Base-by-base conservation (phyloP, 2,329 filamentous ascomycete genomes). In the Talaromyces sp. region DNA sequence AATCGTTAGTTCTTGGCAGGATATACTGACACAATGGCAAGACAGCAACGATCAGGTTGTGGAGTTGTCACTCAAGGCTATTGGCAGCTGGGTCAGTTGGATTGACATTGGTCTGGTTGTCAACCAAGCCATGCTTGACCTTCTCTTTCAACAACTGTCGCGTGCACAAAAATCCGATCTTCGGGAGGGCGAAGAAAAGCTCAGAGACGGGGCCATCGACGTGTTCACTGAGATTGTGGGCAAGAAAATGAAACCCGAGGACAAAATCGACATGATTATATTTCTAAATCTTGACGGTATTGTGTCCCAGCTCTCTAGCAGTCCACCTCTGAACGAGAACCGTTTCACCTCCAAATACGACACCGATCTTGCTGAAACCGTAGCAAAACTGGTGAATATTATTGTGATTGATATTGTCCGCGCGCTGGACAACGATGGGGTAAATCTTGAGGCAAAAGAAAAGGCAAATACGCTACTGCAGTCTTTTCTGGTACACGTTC, bases 21-120 rank as follows among this genome's bases (percentile, higher is more conserved):
- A 96, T 70, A 88, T 99, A 51, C 82, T 99, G 59, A 82, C 85
- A 11, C 85, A 88, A 68, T 97, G 92, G 83, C 81, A 83, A 65
- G 84, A 85, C 59, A 83, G 86, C 60, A 85, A 89, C 66, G 87
- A 92, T 69, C 74, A 78, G 48, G 83, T 97, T 61, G 83, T 96
- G 50, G 92, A 97, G 74, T 87, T 95, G 82, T 92, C 90, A 67
- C 82, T 99, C 57, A 91, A 89, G 75, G 89, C 92, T n/a, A 86
- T 99, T 65, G 92, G 91, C 41, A 94, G 93, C 74, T 99, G 94
- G 93, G 92, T 96, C 62, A 95, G 92, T 82, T 99, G 94, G 94
- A 96, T 95, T 70, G 94, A 97, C 71, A 97, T 99, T 68, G 90
- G 89, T 56, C 81, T 99, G 60, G 87, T 99, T 51, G 91, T 99